Base-by-base conservation (phyloP, 2,329 filamentous ascomycete genomes). In the Xylariales sp. region DNA sequence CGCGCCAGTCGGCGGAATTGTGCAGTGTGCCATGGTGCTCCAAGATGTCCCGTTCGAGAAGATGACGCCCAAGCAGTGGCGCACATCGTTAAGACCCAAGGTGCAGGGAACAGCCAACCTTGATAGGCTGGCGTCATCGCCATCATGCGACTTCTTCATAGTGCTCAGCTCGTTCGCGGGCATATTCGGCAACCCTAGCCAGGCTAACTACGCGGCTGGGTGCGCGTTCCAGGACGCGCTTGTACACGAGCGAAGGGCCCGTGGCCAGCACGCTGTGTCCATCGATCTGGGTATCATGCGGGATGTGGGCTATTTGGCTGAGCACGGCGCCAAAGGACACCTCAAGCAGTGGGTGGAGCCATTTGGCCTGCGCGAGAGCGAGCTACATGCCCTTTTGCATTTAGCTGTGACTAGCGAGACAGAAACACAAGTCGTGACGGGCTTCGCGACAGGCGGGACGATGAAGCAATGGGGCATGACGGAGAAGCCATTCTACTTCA, bases 141-240 rank as follows among this genome's bases (percentile, higher is more conserved):
- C 38, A 1, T n/a, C 10, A 18, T 22, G 49, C 0, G 58, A 62
- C 36, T 69, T 69, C 53, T 69, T 69, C 44, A 44, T 68, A 28
- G 56, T 66, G 48, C 50, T 69, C 1, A 66, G 63, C 1, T 70
- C 66, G 0, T 46, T 63, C 1, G 50, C 53, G 2, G 63, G 63
- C 2, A 51, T 67, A 15, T 46, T 59, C 12, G 66, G 66, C 12
- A 56, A 58, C 28, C 4, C 21, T 3, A 32, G 24, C 11, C 21
- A 48, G 21, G 14, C 32, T 24, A 42, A 42, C 40, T 42, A 42
- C 25, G 11, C 33, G 12, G 33, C 33, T 11, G 40, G 27, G 1
- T 22, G 33, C 16, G 11, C 20, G 8, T 42, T 37, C 19, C 40
- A 33, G 14, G 40, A 33, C 14, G 40, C 27, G n/a, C 16, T 42